Percentiles rank a stretch among this genome's conserved stretches.
Evolutionary conservation across 2,329 filamentous ascomycete species (phyloP).

Genomic region (Xylariaceae sp.): DNA sequence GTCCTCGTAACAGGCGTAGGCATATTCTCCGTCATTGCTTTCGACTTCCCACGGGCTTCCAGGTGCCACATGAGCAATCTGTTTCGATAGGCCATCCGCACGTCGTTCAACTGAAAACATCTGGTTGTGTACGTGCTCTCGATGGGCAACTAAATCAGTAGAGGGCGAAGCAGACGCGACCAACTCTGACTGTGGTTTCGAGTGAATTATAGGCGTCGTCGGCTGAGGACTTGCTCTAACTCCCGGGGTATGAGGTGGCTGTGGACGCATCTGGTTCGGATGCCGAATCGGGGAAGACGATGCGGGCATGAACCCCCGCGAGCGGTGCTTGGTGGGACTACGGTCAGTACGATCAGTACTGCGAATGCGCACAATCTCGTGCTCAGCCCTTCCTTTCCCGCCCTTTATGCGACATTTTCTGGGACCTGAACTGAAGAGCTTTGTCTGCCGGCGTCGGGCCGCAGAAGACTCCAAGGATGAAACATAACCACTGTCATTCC

Average conservation of each 20-base stretch:
- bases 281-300: slow-evolving; percentile 66
- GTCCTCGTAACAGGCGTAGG: too few species aligned
- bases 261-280: slow-evolving; percentile 52
- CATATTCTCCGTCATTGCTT: too few species aligned
- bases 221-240: background rate
- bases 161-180: slow-evolving; percentile 84
- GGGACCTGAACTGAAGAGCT: slow-evolving; percentile 69
- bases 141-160: slow-evolving; percentile 84
- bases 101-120: slow-evolving; percentile 59
- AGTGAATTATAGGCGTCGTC: slow-evolving; percentile 58
- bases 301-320: slow-evolving; percentile 45
- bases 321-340: slow-evolving; percentile 71
- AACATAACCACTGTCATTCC: slow-evolving; percentile 86
- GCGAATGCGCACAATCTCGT: slow-evolving; percentile 88
- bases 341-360: slow-evolving; percentile 92
- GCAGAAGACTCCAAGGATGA: slow-evolving; percentile 92
- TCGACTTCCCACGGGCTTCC: slow-evolving; percentile 68
- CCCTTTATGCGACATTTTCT: slow-evolving; percentile 78
- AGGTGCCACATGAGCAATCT: slow-evolving; percentile 35
- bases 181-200: slow-evolving; percentile 56
- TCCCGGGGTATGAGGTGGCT: slow-evolving; percentile 63
- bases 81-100: slow-evolving; percentile 47
- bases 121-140: slow-evolving; percentile 71
- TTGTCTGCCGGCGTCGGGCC: slow-evolving; percentile 62
- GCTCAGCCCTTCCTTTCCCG: slow-evolving; percentile 85